Conservation (phyloP, 768 basidiomycete genomes). For the Rhodotorula diobovata region DNA sequence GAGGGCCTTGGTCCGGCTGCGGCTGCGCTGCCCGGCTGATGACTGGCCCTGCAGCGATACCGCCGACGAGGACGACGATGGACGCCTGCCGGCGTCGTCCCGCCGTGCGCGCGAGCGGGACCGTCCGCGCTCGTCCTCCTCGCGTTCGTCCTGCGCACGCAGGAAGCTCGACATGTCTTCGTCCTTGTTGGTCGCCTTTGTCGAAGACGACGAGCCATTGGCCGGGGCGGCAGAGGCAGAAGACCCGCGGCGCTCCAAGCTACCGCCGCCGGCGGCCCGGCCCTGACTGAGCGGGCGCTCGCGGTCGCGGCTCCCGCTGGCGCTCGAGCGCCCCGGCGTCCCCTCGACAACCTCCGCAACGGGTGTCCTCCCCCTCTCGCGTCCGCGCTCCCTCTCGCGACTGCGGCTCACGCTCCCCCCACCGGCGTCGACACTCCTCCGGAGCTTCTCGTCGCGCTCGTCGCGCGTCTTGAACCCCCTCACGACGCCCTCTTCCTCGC, state of each 20-base stretch:
- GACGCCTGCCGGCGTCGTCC: background rate
- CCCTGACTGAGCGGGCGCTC: background rate
- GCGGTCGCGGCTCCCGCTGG: background rate
- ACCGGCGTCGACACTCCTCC: background rate
- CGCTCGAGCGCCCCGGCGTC: background rate
- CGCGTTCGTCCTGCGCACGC: constrained; percentile 18
- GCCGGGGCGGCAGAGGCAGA: background rate
- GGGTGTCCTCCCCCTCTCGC: background rate
- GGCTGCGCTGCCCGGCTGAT: constrained; percentile 1
- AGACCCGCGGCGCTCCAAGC: background rate
- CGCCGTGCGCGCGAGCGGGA: constrained; percentile 1
- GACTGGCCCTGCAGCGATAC: background rate
- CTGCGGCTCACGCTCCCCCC: constrained; percentile 8
- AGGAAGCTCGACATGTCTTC: constrained; percentile 4
- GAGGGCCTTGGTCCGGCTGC: constrained; percentile 6
- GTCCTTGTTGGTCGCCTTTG: background rate
- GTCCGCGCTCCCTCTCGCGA: constrained; percentile 10
- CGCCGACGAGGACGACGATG: background rate
- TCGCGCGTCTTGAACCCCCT: constrained; percentile 26
- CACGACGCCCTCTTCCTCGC: constrained; percentile 13
- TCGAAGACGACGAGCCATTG: background rate
- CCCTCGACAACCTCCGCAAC: background rate
- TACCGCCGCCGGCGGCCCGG: background rate
- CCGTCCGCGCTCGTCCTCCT: constrained; percentile 35
- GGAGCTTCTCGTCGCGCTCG: background rate